Evolutionary conservation across 1,284 basidiomycete species (phyloP), one percentile per base, ranked within the genome.

Genomic region (Cryptococcus jaspeensis): DNA sequence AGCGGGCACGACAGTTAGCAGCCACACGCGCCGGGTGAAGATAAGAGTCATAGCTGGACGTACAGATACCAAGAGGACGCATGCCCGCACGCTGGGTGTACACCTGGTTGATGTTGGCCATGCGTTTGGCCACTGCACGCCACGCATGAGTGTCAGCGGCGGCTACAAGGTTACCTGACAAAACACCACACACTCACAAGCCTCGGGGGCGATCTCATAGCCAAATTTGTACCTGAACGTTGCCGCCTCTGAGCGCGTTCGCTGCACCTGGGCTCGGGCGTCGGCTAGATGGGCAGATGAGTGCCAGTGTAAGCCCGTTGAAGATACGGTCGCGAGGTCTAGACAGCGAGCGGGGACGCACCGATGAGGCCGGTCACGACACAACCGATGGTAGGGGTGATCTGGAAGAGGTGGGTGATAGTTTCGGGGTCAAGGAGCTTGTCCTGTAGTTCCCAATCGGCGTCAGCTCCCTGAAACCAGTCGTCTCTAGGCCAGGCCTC

Each of bases 61-160:
- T 69, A 94, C 92, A 87, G 60, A 99, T 96, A 47, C 96, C 96
- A 32, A 98, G 81, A 5, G 96, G 96, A 52, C 96, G 85, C 93
- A 99, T 99, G 45, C 87, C 96, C 0, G 96, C 96, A 61, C 91
- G 85, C 79, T 98, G 95, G 0, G 95, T 99, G 79, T 97, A 96
- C 1, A 99, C 95, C 79, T 99, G 96, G 78, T 99, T 99, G 79
- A 99, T 92, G 78, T 98, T 98, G 39, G 96, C 95, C 75, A 99
- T 81, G 50, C 96, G 84, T 71, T 94, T 87, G 37, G 96, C 91
- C 43, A 99, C 77, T 79, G 61, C 1, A n/a, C 20, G 22, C 3
- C n/a, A 22, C n/a, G n/a, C n/a, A n/a, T 5, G 12, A 25, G 37
- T 35, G 20, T 42, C 22, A 62, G 58, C 48, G 32, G 28, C 28